These are phyloP conservation scores for Pulveroboletus sp. DNA, from an alignment of 1,284 basidiomycete species.

Conservation along the genomic window DNA sequence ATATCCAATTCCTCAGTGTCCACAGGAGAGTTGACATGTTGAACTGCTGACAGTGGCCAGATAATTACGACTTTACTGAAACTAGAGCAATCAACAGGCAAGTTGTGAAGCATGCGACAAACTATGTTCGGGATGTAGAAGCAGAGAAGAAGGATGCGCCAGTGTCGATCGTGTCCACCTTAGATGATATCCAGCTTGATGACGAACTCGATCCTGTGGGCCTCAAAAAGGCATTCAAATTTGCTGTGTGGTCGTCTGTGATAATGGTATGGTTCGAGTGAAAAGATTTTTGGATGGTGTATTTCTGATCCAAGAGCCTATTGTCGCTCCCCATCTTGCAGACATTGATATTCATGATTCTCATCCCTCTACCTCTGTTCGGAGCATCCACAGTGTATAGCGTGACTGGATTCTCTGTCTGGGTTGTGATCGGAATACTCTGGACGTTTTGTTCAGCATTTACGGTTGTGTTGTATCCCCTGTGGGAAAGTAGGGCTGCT, in stretches of 20 bases:
- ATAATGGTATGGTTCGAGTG: conserved; percentile 47
- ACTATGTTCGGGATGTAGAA: conserved; percentile 24
- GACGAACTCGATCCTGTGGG: conserved; percentile 56
- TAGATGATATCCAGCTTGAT: conserved; percentile 35
- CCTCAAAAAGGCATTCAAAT: conserved; percentile 69
- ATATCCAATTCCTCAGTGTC: background rate
- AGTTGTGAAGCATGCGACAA: conserved; percentile 9
- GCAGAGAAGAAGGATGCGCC: conserved; percentile 42
- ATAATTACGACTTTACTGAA: conserved; percentile 73
- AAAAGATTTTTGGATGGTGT: background rate
- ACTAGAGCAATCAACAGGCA: conserved; percentile 74
- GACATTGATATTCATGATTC: conserved; percentile 62
- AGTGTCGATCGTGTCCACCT: conserved; percentile 30
- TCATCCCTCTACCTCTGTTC: conserved; percentile 83
- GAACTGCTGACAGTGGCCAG: conserved; percentile 57
- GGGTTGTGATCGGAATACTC: conserved; percentile 76
- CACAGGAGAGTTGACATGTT: background rate
- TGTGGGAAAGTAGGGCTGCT: conserved; percentile 77
- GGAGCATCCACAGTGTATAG: conserved; percentile 74
- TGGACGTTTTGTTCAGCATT: conserved; percentile 80
- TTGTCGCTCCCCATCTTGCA: conserved; percentile 22
- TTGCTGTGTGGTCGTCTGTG: conserved; percentile 73
- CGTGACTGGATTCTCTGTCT: conserved; percentile 64
- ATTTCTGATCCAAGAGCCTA: conserved; percentile 5
- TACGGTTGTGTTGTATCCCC: conserved; percentile 78